Conservation (phyloP, 2,329 filamentous ascomycete species). For the Teratosphaeriaceae sp. region DNA sequence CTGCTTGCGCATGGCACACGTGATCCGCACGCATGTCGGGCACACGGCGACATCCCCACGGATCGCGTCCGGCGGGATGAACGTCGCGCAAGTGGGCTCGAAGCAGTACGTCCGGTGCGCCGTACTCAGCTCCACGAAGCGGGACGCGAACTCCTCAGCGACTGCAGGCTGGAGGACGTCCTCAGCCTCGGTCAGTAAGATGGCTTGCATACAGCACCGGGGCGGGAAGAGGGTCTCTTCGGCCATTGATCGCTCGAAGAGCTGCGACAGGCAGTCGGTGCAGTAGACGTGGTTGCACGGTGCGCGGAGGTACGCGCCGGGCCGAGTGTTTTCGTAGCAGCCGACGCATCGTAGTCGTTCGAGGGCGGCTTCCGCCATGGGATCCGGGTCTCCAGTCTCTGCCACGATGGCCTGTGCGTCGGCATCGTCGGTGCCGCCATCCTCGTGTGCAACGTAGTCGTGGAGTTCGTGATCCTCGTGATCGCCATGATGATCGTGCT, state of each 20-base stretch:
- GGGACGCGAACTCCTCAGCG: slow-evolving; percentile 32
- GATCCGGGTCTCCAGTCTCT: no score
- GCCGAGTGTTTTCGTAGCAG: no score
- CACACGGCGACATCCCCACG: slow-evolving; percentile 34
- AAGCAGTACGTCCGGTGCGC: slow-evolving; percentile 46
- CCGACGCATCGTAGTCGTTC: no score
- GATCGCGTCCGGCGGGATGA: slow-evolving; percentile 35
- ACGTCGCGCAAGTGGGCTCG: slow-evolving; percentile 35
- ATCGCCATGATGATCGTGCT: background rate
- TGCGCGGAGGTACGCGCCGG: no score
- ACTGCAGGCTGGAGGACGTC: slow-evolving; percentile 31
- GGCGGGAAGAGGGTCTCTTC: slow-evolving; percentile 50
- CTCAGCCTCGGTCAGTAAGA: slow-evolving; percentile 30
- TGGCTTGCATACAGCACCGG: slow-evolving; percentile 41
- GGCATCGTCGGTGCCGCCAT: no score
- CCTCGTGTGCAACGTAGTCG: no score
- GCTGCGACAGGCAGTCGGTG: slow-evolving; percentile 35
- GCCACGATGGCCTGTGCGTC: no score
- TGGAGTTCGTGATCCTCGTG: no score
- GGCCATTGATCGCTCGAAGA: slow-evolving; percentile 37
- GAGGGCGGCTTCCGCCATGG: no score
- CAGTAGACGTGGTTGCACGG: slow-evolving; percentile 37
- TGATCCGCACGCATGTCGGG: slow-evolving; percentile 32
- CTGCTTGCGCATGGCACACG: slow-evolving; percentile 47
- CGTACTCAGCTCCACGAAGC: slow-evolving; percentile 44